These are phyloP conservation scores for Curvularia sp. DNA, from an alignment of 2,329 filamentous ascomycete species.

Conservation along the genomic window DNA sequence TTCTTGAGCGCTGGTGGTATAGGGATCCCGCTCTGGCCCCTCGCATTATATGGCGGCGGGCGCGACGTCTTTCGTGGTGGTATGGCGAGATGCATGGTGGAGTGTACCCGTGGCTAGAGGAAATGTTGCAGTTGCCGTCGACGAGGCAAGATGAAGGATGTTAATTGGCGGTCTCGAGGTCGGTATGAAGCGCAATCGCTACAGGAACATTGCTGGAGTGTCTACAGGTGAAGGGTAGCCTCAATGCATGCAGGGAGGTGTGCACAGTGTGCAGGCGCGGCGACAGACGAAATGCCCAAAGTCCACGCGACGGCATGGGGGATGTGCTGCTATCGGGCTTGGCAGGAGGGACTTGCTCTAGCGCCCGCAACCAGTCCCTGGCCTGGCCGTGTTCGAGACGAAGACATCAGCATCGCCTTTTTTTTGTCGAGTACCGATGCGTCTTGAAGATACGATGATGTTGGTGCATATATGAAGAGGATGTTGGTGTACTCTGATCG, in stretches of 20 bases:
- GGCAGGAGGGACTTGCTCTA: slow-evolving; percentile 27
- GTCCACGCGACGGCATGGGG: slow-evolving; percentile 25
- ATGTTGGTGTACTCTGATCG: not conserved
- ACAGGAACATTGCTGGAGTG: slow-evolving; percentile 27
- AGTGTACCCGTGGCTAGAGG: slow-evolving; percentile 28
- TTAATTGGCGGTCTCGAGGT: slow-evolving; percentile 12
- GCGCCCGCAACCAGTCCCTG: slow-evolving; percentile 8
- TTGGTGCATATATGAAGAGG: not conserved
- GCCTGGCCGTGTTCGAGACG: slow-evolving; percentile 3
- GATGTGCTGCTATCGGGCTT: slow-evolving; percentile 24
- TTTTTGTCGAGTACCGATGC: not conserved
- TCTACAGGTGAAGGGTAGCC: not conserved
- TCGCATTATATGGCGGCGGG: slow-evolving; percentile 72
- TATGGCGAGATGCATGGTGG: slow-evolving; percentile 82
- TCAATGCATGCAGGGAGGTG: slow-evolving; percentile 8
- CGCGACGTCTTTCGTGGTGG: slow-evolving; percentile 84
- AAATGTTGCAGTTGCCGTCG: slow-evolving; percentile 16
- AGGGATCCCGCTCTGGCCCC: slow-evolving; percentile 56
- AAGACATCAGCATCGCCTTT: not conserved
- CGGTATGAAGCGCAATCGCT: slow-evolving; percentile 14
- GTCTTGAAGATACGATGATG: not conserved
- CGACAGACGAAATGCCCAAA: slow-evolving; percentile 23
- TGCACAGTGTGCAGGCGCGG: slow-evolving; percentile 13
- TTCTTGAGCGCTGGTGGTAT: slow-evolving; percentile 57
- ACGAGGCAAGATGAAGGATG: slow-evolving; percentile 34